Base-by-base conservation (phyloP, 2,329 filamentous ascomycete species). In the Plenodomus lindquistii region DNA sequence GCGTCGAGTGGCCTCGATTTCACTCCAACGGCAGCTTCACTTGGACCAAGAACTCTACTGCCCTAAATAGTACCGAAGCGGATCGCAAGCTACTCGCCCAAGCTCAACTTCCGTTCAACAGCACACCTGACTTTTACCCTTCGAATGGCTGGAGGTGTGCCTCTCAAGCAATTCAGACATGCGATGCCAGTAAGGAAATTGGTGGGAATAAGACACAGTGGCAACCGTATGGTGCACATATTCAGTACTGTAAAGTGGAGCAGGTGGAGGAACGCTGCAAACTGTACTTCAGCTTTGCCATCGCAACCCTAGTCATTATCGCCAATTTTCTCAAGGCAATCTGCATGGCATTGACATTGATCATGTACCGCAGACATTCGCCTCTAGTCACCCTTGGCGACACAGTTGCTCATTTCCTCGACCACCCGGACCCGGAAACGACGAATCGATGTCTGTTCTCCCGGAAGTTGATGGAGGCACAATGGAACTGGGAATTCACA, bases 281-380 rank as follows among this genome's bases (percentile, higher is more conserved):
- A 34, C 20, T 70, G 3, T 49, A 69, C 22, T 63, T 67, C 46
- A 65, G 54, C 43, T 40, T 65, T n/a, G 36, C 55, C 2, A 56
- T 72, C 11, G 54, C 63, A 6, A 34, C 54, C 4, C 13, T 36
- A 6, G 51, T 59, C 11, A 50, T 55, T 2, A 1, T 52, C 5
- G 18, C 43, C 20, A 60, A 56, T 10, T 2, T 56, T 1, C 22
- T 52, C 29, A 60, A 60, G 17, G 42, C 40, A 0, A 17, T 34
- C 6, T 47, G 41, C 20, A 50, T 54, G 8, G 55, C 54, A 17
- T 20, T 49, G 38, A 58, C 54, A 4, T 47, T 60, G 4, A 62
- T 44, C 21, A 27, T 9, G 21, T 51, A 41, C 21, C 19, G 24
- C 20, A 16, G 19, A 8, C 38, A 54, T 29, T 48, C 54, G 4